Evolutionary conservation across 2,329 filamentous ascomycete genomes (phyloP).

Genomic region (Penicillium decumbens): DNA sequence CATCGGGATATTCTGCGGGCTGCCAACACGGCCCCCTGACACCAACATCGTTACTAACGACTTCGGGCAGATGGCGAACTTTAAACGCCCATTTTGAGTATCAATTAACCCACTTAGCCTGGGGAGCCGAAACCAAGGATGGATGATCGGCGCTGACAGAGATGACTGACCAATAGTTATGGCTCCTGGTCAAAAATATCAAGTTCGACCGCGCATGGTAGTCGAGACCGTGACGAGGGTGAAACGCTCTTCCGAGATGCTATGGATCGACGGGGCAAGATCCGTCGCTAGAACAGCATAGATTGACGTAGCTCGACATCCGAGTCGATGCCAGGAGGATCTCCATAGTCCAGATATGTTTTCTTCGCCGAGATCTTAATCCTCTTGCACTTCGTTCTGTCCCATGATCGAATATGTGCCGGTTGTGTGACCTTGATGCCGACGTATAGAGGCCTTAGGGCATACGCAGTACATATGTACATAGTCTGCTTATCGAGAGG

Average conservation of each 20-base stretch:
- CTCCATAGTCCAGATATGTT: not conserved
- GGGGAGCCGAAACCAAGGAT: not conserved
- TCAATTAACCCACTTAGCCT: not conserved
- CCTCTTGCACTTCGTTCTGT: not conserved
- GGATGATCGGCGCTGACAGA: slow-evolving; percentile 5
- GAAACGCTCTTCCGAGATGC: not conserved
- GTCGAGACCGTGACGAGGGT: not conserved
- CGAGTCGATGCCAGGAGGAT: not conserved
- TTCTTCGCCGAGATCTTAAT: not conserved
- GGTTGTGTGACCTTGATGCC: not conserved
- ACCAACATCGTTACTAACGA: not conserved
- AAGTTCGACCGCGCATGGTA: not conserved
- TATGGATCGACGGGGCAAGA: slow-evolving; percentile 1
- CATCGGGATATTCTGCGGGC: not conserved
- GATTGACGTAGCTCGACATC: not conserved
- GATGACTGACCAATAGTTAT: not conserved
- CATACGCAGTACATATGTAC: too few species aligned
- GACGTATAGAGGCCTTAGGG: not conserved
- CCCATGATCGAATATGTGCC: not conserved
- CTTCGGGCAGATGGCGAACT: slow-evolving; percentile 1
- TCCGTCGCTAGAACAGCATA: not conserved
- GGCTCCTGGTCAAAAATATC: not conserved
- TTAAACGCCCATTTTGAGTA: not conserved
- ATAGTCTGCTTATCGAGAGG: not conserved
- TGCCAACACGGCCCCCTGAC: not conserved